phyloP scores from a whole-genome alignment of 1,284 basidiomycete genomes.

The Puccinia polysora region DNA sequence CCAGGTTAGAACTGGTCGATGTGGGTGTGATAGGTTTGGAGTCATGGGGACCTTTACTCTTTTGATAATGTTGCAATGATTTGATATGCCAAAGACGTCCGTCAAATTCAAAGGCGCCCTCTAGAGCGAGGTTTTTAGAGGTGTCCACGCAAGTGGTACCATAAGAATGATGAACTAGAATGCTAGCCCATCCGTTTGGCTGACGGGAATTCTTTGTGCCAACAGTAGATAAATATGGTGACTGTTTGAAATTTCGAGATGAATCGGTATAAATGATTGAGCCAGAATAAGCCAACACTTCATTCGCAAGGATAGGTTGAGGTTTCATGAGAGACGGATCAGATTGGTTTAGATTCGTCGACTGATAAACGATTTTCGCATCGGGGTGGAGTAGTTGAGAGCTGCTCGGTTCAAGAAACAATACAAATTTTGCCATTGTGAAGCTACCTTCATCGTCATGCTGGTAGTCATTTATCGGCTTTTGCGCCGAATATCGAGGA shows the following conservation, averaged over 20 bases:
- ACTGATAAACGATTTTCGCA: conserved; percentile 47
- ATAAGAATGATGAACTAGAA: conserved; percentile 44
- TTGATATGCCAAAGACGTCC: conserved; percentile 22
- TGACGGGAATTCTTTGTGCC: conserved; percentile 1
- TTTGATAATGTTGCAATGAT: conserved; percentile 6
- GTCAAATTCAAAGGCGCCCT: conserved; percentile 10
- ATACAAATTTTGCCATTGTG: conserved; percentile 16
- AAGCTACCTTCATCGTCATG: neutral
- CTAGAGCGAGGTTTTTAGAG: conserved; percentile 6
- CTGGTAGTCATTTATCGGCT: neutral
- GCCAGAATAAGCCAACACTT: conserved; percentile 48
- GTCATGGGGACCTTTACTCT: conserved; percentile 4
- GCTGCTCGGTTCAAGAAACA: conserved; percentile 47
- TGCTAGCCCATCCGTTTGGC: conserved; percentile 47
- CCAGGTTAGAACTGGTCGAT: conserved; percentile 12
- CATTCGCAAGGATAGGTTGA: conserved; percentile 42
- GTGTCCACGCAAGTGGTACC: conserved; percentile 13
- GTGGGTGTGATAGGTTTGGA: neutral
- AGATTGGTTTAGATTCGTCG: neutral
- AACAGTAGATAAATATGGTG: conserved; percentile 31
- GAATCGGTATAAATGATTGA: conserved; percentile 46
- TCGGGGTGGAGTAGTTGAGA: conserved; percentile 46
- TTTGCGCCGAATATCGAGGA: neutral
- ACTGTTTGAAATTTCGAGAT: conserved; percentile 42
- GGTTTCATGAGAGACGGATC: conserved; percentile 34